These are phyloP conservation scores for Ephemerocybe angulata DNA, from an alignment of 768 basidiomycete species.

Conservation along the genomic window DNA sequence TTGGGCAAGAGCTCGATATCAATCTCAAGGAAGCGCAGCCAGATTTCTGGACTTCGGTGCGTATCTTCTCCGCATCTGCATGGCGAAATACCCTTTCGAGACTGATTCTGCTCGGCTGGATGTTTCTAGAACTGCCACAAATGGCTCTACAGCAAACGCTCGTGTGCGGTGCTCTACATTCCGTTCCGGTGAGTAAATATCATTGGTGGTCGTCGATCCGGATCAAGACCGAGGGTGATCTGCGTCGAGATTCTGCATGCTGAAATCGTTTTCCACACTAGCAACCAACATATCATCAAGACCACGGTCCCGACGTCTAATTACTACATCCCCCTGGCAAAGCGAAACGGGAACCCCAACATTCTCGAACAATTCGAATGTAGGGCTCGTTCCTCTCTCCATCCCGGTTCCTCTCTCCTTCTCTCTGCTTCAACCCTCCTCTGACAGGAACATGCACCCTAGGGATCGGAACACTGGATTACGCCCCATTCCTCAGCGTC, in stretches of 20 bases:
- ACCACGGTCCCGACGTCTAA: constrained; percentile 56
- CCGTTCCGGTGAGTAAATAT: constrained; percentile 41
- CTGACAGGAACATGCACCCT: neutral
- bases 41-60: constrained; percentile 74
- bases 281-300: constrained; percentile 62
- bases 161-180: constrained; percentile 70
- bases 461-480: constrained; percentile 69
- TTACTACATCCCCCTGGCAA: constrained; percentile 46
- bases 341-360: constrained; percentile 29
- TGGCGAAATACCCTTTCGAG: no score
- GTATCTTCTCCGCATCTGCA: no score
- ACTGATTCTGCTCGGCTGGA: neutral
- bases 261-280: constrained; percentile 18
- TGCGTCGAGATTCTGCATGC: constrained; percentile 8
- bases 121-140: constrained; percentile 71
- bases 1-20: constrained; percentile 66
- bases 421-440: neutral
- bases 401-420: neutral
- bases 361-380: constrained; percentile 55
- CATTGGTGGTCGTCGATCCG: neutral
- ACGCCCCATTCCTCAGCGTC: constrained; percentile 50
- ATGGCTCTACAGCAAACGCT: constrained; percentile 73
- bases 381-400: constrained; percentile 18
- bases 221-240: neutral
- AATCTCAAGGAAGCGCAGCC: constrained; percentile 51